Conservation (phyloP, 371 early-diverging fungal species). For the Mortierella sp. region DNA sequence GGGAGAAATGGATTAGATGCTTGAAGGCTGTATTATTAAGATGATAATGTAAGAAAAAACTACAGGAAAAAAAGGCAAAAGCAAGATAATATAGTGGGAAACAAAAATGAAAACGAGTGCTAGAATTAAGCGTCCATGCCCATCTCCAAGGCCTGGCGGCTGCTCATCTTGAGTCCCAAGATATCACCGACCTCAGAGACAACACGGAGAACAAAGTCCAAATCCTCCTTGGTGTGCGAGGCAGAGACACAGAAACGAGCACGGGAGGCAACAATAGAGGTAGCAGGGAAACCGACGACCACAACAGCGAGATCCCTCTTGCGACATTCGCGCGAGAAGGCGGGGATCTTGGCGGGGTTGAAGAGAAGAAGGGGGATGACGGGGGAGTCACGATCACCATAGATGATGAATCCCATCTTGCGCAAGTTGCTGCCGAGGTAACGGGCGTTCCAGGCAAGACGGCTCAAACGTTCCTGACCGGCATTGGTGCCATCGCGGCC, state of each 20-base stretch:
- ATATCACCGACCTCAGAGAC: conserved; percentile 60
- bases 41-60: conserved; percentile 5
- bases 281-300: conserved; percentile 99
- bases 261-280: conserved; percentile 97
- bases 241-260: conserved; percentile 98
- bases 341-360: conserved; percentile 98
- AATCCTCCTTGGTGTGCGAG: conserved; percentile 96
- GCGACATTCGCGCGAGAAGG: conserved; percentile 95
- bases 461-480: conserved; percentile 87
- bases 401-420: conserved; percentile 95
- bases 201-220: conserved; percentile 70
- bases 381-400: conserved; percentile 95
- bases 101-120: background rate
- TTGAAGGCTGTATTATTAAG: background rate
- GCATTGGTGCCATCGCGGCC: conserved; percentile 88
- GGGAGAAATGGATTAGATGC: background rate
- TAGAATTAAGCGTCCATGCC: conserved; percentile 40
- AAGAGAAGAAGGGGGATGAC: conserved; percentile 98
- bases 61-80: conserved; percentile 4
- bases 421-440: conserved; percentile 90
- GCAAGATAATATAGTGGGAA: background rate
- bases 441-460: conserved; percentile 89
- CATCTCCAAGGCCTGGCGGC: conserved; percentile 50
- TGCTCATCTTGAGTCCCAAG: conserved; percentile 59
- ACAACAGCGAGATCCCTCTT: conserved; percentile 97